A percentile compares a stretch with the other conserved stretches of the same genome.
phyloP scores from a whole-genome alignment of 2,329 filamentous ascomycete genomes.

The Alternaria longipes region DNA sequence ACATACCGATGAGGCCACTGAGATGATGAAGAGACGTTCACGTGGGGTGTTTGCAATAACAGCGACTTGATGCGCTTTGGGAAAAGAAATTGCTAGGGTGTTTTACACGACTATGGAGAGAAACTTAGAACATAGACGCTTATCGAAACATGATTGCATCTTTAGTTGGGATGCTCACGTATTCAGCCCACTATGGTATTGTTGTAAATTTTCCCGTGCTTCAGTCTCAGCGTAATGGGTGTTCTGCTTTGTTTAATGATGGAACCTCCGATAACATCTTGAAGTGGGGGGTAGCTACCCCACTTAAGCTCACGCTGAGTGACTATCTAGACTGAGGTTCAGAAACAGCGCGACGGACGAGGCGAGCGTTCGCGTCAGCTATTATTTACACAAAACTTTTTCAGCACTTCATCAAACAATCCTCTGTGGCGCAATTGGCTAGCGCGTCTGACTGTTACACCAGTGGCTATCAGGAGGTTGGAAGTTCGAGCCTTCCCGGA shows the following conservation, averaged over 20 bases:
- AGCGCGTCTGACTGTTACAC: conserved; percentile 70
- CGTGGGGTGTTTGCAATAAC: neutral
- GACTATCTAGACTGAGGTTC: too few relatives aligned
- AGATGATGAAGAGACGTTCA: conserved; percentile 9
- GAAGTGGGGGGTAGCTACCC: neutral
- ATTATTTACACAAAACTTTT: too few relatives aligned
- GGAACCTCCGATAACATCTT: neutral
- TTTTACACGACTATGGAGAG: neutral
- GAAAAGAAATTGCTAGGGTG: neutral
- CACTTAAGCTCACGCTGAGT: too few relatives aligned
- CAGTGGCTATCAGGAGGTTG: conserved; percentile 30
- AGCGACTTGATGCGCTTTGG: neutral
- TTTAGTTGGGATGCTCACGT: fast-evolving
- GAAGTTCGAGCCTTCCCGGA: conserved; percentile 39
- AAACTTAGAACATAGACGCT: neutral
- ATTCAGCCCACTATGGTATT: fast-evolving
- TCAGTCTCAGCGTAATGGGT: neutral
- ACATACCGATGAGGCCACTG: conserved; percentile 31
- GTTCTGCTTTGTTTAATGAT: neutral
- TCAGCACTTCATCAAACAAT: conserved; percentile 1
- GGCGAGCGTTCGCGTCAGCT: too few relatives aligned
- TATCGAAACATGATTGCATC: neutral
- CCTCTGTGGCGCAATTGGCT: conserved; percentile 60
- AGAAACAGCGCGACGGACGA: too few relatives aligned
- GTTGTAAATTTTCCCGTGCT: neutral